Evolutionary conservation across 2,329 filamentous ascomycete genomes (phyloP), one percentile per base, ranked within the genome.

Genomic region (Cryphonectria japonica): DNA sequence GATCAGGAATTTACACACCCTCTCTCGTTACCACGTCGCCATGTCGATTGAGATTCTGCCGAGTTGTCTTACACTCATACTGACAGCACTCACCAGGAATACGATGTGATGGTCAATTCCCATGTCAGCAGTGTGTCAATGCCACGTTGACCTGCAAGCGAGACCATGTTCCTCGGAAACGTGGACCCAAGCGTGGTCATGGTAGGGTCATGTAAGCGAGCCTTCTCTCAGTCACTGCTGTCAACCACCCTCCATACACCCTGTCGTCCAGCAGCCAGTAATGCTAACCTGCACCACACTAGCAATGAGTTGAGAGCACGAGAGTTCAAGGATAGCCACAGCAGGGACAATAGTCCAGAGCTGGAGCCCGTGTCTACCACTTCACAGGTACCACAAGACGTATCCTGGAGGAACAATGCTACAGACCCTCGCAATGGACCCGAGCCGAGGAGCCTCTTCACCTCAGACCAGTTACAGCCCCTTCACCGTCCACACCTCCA

Each of bases 81-180:
- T 73, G 67, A 70, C 69, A 69, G 11, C 32, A 13, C 11, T 11
- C 64, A 84, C 8, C 64, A 84, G 83, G 83, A 73, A 84, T 85
- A 50, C 79, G 82, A 66, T 85, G 83, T 75, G 83, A 84, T 75
- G 83, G 83, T 67, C 76, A 80, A 67, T 81, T 80, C 65, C 86
- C 88, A 5, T 91, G 88, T 81, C 87, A 88, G 78, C 89, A 89
- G 76, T 91, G 88, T 78, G 79, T 84, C 68, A 85, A 85, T 70
- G 87, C 88, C 41, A 84, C 86, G 34, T 83, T 91, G 72, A 84
- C 81, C n/a, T 91, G 88, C 81, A 90, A 88, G 74, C 88, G 89
- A 78, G 89, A 90, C 75, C 87, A 89, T 75, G 85, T 91, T 60
- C 88, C 88, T 19, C 87, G 88, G 78, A 90, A 89, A 79, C 87